phyloP scores from a whole-genome alignment of 768 basidiomycete species.

The Lyophyllum atratum region DNA sequence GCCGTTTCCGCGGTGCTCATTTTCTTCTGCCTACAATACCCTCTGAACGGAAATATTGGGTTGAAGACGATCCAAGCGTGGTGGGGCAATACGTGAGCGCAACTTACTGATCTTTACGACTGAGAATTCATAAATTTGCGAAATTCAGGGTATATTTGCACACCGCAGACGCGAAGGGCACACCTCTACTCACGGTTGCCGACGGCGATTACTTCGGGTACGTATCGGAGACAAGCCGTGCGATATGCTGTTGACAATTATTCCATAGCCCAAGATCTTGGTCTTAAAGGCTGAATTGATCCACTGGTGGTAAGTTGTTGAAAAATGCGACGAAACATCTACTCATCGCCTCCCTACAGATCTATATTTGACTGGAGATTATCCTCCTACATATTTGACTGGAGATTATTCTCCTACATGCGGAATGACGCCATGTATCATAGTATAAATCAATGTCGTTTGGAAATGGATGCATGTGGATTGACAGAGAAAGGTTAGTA shows the following conservation, averaged over 20 bases:
- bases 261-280: slow-evolving; percentile 18
- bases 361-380: too few relatives aligned
- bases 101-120: neutral
- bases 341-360: too few relatives aligned
- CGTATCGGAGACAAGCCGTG: slow-evolving; percentile 4
- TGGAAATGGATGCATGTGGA: too few relatives aligned
- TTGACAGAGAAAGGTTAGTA: too few relatives aligned
- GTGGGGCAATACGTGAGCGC: slow-evolving; percentile 70
- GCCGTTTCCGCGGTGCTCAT: slow-evolving; percentile 52
- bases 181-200: slow-evolving; percentile 33
- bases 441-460: neutral
- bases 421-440: neutral
- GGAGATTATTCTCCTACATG: too few relatives aligned
- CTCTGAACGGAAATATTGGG: slow-evolving; percentile 61
- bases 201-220: slow-evolving; percentile 35
- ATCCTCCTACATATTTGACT: too few relatives aligned
- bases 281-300: neutral
- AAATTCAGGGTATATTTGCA: slow-evolving; percentile 33
- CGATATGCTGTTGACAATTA: neutral
- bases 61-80: slow-evolving; percentile 51
- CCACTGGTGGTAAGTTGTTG: neutral
- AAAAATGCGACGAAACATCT: neutral
- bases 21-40: slow-evolving; percentile 55
- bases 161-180: slow-evolving; percentile 42
- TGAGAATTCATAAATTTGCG: neutral